Evolutionary conservation across 441 rosid species (phyloP).

Genomic region (Erysimum cheiri): DNA sequence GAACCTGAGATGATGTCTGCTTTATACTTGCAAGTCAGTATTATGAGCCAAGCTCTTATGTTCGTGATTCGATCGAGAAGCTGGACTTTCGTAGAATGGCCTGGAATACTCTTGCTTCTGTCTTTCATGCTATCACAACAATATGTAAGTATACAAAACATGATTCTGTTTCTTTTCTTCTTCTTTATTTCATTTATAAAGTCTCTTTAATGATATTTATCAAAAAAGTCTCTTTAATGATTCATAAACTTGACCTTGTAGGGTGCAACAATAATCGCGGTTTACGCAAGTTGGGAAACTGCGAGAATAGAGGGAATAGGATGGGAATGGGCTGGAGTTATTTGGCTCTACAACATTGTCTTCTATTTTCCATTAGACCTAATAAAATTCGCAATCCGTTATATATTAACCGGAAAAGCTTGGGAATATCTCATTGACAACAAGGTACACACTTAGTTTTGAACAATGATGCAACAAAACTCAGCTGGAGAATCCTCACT

Average conservation of each 20-base stretch:
- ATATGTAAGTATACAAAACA: constrained; percentile 49
- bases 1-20: constrained; percentile 76
- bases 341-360: constrained; percentile 80
- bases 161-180: constrained; percentile 1
- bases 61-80: constrained; percentile 87
- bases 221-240: not conserved
- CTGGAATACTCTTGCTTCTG: constrained; percentile 52
- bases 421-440: constrained; percentile 77
- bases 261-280: constrained; percentile 82
- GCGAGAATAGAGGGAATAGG: constrained; percentile 81
- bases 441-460: constrained; percentile 48
- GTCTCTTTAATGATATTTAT: not conserved
- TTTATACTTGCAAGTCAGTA: constrained; percentile 87
- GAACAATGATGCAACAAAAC: not conserved
- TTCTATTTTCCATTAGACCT: constrained; percentile 63
- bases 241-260: constrained; percentile 33
- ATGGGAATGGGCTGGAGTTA: constrained; percentile 90
- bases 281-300: constrained; percentile 70
- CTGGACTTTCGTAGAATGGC: constrained; percentile 85
- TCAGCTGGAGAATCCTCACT: not conserved
- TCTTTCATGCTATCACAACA: constrained; percentile 77
- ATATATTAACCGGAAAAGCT: constrained; percentile 78
- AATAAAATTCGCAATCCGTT: constrained; percentile 65
- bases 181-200: not conserved
- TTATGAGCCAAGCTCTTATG: constrained; percentile 86